phyloP scores from a whole-genome alignment of 805 yeast genomes.

The Helenozyma rhizophorensis region DNA sequence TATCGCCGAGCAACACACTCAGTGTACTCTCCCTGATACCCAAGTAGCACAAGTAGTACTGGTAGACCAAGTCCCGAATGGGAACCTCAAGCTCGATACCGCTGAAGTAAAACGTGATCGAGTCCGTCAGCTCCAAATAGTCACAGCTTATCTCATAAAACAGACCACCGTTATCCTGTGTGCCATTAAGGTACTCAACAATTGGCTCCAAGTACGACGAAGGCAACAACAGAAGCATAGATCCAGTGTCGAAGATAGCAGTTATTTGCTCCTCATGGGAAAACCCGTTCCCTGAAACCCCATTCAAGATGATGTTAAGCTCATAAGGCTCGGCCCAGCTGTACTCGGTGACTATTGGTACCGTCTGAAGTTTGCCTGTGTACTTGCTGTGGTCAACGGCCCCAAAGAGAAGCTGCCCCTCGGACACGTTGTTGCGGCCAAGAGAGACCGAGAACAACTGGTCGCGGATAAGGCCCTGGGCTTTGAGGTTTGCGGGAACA shows the following conservation, averaged over 20 bases:
- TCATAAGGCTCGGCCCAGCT: no score
- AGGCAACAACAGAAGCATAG: no score
- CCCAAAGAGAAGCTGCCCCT: slow-evolving; percentile 5
- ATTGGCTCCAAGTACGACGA: no score
- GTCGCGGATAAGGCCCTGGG: not conserved
- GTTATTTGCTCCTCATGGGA: no score
- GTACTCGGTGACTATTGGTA: slow-evolving; percentile 6
- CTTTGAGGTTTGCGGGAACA: slow-evolving; percentile 1
- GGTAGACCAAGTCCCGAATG: slow-evolving; percentile 1
- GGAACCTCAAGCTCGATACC: slow-evolving; percentile 3
- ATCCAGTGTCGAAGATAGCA: no score
- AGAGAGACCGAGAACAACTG: slow-evolving; percentile 1
- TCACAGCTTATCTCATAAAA: not conserved
- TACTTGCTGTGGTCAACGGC: slow-evolving; percentile 7
- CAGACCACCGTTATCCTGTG: no score
- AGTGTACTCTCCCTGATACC: no score
- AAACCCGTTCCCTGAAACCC: no score
- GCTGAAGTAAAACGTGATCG: slow-evolving; percentile 1
- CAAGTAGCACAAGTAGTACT: not conserved
- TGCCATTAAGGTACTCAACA: no score
- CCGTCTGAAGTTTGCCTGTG: slow-evolving; percentile 4
- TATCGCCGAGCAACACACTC: no score
- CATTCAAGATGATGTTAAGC: no score
- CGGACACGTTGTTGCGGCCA: not conserved
- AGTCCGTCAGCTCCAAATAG: not conserved